phyloP scores from a whole-genome alignment of 441 rosid species.

The Euphorbia schlechtendalii region DNA sequence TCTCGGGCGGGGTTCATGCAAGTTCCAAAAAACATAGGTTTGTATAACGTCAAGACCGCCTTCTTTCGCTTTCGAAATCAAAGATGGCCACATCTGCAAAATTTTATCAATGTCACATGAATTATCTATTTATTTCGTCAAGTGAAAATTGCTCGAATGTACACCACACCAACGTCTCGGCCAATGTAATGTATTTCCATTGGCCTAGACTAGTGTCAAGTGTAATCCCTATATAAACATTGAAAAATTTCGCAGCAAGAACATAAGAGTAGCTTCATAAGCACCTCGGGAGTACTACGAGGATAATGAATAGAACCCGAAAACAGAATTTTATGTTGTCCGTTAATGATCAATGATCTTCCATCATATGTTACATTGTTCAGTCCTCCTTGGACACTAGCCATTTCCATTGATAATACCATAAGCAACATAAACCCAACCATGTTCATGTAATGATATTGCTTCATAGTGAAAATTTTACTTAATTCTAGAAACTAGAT shows the following conservation, averaged over 20 bases:
- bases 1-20: constrained; percentile 63
- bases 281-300: constrained; percentile 82
- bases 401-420: constrained; percentile 4
- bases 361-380: constrained; percentile 54
- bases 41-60: constrained; percentile 87
- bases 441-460: constrained; percentile 18
- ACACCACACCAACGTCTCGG: too few species aligned
- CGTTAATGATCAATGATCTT: constrained; percentile 59
- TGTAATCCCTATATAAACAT: too few species aligned
- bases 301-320: too few species aligned
- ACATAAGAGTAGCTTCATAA: too few species aligned
- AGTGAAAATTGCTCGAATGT: too few species aligned
- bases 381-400: constrained; percentile 11
- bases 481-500: not conserved
- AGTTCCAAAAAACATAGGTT: constrained; percentile 84
- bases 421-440: constrained; percentile 16
- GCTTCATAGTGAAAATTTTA: not conserved
- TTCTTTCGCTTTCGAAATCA: constrained; percentile 66
- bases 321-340: constrained; percentile 53
- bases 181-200: too few species aligned
- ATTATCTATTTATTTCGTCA: too few species aligned
- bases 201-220: too few species aligned
- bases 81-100: constrained; percentile 77
- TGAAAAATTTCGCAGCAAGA: too few species aligned
- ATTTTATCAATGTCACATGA: not conserved